A percentile compares a stretch with the other conserved stretches of the same genome.
phyloP scores from a whole-genome alignment of 75 land plant species.

The Picea sitchensis region DNA sequence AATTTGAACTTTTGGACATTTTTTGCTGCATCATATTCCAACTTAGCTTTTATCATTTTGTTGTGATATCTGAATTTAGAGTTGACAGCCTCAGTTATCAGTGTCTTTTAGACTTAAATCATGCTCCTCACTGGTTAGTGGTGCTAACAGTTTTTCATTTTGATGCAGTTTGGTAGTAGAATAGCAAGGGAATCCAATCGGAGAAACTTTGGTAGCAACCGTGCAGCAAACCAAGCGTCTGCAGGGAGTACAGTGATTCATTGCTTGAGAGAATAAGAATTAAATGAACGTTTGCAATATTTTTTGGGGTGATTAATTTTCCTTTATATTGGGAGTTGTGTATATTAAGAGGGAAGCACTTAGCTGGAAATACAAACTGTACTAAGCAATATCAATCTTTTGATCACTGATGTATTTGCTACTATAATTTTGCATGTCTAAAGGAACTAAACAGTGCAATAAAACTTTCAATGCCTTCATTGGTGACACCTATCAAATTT shows the following conservation, averaged over 20 bases:
- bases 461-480: not conserved
- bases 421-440: not conserved
- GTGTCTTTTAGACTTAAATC: not conserved
- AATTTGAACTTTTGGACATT: not conserved
- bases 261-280: not conserved
- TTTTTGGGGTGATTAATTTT: not conserved
- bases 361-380: not conserved
- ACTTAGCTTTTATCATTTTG: not conserved
- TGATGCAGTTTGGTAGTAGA: conserved; percentile 87
- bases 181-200: conserved; percentile 91
- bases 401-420: not conserved
- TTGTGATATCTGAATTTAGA: not conserved
- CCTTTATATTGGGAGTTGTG: not conserved
- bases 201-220: conserved; percentile 90
- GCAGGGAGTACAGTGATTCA: conserved; percentile 67
- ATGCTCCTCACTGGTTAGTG: not conserved
- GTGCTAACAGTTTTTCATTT: not conserved
- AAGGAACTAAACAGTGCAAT: not conserved
- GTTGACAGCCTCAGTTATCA: not conserved
- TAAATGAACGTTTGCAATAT: no score
- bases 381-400: not conserved
- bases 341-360: not conserved
- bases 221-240: conserved; percentile 89
- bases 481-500: not conserved
- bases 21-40: not conserved